These are phyloP conservation scores for Daedaleopsis nitida DNA, from an alignment of 768 basidiomycete genomes.

Conservation along the genomic window DNA sequence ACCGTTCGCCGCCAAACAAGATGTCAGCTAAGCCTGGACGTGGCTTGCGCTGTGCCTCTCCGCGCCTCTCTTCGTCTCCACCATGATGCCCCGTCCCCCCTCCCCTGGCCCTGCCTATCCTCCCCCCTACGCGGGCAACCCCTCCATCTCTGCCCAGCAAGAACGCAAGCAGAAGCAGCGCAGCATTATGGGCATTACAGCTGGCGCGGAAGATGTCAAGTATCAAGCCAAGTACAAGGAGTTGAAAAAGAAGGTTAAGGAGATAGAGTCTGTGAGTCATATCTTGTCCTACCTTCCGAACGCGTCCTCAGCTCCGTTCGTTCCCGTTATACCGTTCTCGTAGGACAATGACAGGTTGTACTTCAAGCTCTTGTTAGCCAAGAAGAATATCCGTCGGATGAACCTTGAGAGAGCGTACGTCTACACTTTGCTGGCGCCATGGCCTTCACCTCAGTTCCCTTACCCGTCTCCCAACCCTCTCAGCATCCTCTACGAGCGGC, in stretches of 20 bases:
- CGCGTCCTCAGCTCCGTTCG: constrained; percentile 2
- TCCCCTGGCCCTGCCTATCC: constrained; percentile 35
- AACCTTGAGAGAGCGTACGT: constrained; percentile 88
- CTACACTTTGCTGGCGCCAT: constrained; percentile 43
- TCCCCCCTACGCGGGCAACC: constrained; percentile 7
- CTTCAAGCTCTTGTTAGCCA: constrained; percentile 77
- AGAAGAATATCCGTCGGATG: constrained; percentile 83
- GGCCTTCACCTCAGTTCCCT: constrained; percentile 10
- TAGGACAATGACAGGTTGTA: constrained; percentile 91
- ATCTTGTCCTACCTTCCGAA: neutral
- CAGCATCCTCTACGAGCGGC: constrained; percentile 79
- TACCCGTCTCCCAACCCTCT: constrained; percentile 10
- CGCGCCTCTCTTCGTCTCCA: constrained; percentile 44
- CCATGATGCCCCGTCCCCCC: constrained; percentile 63
- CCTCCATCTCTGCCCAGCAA: constrained; percentile 7
- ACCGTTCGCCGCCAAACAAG: constrained; percentile 40
- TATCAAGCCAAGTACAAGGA: constrained; percentile 90
- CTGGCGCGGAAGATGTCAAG: constrained; percentile 82
- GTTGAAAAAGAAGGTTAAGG: constrained; percentile 83
- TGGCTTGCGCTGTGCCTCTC: constrained; percentile 26
- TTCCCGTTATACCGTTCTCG: constrained; percentile 5
- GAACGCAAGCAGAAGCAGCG: constrained; percentile 22
- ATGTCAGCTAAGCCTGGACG: constrained; percentile 27
- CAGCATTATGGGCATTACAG: constrained; percentile 56
- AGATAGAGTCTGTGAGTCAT: constrained; percentile 74